A percentile compares a stretch with the other conserved stretches of the same genome.
Conservation (phyloP, 1,139 yeast species). For the Magnusiomyces suaveolens region DNA sequence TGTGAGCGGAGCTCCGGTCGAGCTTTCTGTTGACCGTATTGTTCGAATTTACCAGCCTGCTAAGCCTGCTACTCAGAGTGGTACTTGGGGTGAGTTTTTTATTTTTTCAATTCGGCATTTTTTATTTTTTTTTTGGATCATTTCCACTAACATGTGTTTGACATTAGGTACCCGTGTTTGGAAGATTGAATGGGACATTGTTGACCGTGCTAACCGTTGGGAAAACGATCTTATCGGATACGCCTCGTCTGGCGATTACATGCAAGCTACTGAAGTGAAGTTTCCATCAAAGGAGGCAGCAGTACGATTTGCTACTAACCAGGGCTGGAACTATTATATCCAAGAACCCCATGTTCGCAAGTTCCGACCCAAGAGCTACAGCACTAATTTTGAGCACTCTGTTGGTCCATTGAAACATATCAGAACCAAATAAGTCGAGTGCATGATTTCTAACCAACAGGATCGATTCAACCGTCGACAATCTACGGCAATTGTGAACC, state of each 20-base stretch:
- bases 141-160: too few species aligned
- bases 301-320: conserved; percentile 67
- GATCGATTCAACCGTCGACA: too few species aligned
- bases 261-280: conserved; percentile 47
- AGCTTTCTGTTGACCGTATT: conserved; percentile 50
- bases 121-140: background rate
- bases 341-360: conserved; percentile 72
- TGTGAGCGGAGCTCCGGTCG: conserved; percentile 73
- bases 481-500: too few species aligned
- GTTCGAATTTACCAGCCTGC: conserved; percentile 72
- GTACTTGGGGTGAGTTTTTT: conserved; percentile 31
- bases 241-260: conserved; percentile 70
- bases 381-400: conserved; percentile 61
- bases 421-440: conserved; percentile 64
- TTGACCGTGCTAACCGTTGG: conserved; percentile 76
- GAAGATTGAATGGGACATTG: conserved; percentile 79
- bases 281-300: conserved; percentile 74
- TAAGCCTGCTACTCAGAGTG: conserved; percentile 77
- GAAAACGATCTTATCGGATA: conserved; percentile 85
- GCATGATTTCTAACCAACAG: too few species aligned
- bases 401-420: conserved; percentile 69
- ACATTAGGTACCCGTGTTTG: conserved; percentile 38
- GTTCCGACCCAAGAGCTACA: conserved; percentile 67
- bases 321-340: conserved; percentile 75
- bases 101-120: background rate